These are phyloP conservation scores for Zygotorulaspora florentina DNA, from an alignment of 805 yeast species.

Conservation along the genomic window DNA sequence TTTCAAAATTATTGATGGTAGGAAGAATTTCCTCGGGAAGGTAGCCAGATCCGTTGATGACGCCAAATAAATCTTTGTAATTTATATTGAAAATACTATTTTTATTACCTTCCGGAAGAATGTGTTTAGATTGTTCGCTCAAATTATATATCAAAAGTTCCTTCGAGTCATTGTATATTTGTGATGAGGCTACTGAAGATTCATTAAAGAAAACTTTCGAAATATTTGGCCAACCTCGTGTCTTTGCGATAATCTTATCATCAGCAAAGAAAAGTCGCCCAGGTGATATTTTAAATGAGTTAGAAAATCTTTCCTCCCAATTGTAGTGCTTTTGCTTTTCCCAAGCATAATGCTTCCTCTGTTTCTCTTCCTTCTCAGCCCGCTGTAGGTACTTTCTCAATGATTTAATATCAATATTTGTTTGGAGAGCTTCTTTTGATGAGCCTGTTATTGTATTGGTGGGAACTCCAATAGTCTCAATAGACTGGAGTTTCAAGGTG, in stretches of 20 bases:
- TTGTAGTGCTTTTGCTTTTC: slow-evolving; percentile 20
- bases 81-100: slow-evolving; percentile 20
- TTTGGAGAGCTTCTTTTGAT: background rate
- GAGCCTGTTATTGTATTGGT: background rate
- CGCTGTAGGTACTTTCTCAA: slow-evolving; percentile 21
- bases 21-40: slow-evolving; percentile 27
- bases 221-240: background rate
- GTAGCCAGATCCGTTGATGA: slow-evolving; percentile 22
- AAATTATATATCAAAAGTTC: slow-evolving; percentile 18
- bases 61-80: slow-evolving; percentile 25
- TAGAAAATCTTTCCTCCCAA: slow-evolving; percentile 20
- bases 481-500: background rate
- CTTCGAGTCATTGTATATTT: slow-evolving; percentile 4
- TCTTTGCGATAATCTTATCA: background rate
- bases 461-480: background rate
- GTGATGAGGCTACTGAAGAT: background rate
- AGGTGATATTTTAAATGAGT: slow-evolving; percentile 12
- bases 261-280: slow-evolving; percentile 19
- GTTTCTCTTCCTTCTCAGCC: slow-evolving; percentile 20
- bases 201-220: background rate
- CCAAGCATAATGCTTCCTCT: slow-evolving; percentile 19
- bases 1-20: slow-evolving; percentile 20
- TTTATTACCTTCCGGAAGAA: slow-evolving; percentile 11
- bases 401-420: slow-evolving; percentile 14
- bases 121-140: slow-evolving; percentile 4